phyloP scores from a whole-genome alignment of 495 filamentous ascomycete species.

The Talaromyces nanjingensis region DNA sequence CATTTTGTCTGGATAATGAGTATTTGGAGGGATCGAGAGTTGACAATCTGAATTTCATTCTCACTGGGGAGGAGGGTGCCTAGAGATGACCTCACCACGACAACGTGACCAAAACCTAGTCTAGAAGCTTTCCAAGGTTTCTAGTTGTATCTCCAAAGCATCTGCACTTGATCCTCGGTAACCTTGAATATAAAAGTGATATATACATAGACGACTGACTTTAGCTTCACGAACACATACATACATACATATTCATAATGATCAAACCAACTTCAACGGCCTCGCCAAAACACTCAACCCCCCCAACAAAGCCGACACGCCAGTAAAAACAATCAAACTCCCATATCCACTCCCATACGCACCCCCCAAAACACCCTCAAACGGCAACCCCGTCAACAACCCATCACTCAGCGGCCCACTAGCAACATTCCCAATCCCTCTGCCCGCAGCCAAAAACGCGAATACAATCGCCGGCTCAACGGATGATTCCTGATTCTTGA shows the following conservation, averaged over 20 bases:
- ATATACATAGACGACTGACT: too few species aligned
- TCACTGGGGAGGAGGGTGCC: background rate
- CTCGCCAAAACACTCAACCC: slow-evolving; percentile 26
- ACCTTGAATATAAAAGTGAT: too few species aligned
- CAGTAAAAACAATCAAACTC: slow-evolving; percentile 36
- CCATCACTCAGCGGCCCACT: slow-evolving; percentile 52
- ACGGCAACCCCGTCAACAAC: slow-evolving; percentile 27
- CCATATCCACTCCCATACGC: slow-evolving; percentile 38
- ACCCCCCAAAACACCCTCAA: slow-evolving; percentile 15
- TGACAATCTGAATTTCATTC: too few species aligned
- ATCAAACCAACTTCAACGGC: background rate
- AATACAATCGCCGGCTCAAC: slow-evolving; percentile 48
- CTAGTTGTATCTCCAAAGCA: too few species aligned
- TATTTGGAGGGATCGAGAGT: too few species aligned
- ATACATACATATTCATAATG: too few species aligned
- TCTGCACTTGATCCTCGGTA: too few species aligned
- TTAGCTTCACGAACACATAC: too few species aligned
- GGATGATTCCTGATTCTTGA: slow-evolving; percentile 28
- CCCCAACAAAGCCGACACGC: slow-evolving; percentile 34
- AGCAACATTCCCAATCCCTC: slow-evolving; percentile 54
- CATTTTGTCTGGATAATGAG: background rate
- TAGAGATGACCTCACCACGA: background rate
- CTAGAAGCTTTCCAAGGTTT: too few species aligned
- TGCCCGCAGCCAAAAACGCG: slow-evolving; percentile 47
- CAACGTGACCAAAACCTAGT: background rate